Evolutionary conservation across 805 yeast genomes (phyloP).

Genomic region (Vanderwaltozyma polyspora): DNA sequence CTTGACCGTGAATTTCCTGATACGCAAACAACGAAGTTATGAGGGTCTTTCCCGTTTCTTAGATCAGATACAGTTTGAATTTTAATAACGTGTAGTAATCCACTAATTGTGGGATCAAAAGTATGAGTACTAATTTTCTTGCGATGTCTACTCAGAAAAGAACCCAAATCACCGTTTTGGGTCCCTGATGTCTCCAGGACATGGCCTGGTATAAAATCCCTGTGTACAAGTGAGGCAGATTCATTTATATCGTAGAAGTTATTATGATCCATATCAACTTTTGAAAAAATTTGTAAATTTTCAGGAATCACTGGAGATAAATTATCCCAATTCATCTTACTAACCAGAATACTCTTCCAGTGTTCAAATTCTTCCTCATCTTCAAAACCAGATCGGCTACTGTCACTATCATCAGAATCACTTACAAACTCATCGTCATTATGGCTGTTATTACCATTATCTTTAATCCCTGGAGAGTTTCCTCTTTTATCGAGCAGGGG

Average conservation of each 20-base stretch:
- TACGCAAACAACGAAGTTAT: conserved; percentile 12
- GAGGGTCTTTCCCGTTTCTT: conserved; percentile 13
- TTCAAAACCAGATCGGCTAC: conserved; percentile 2
- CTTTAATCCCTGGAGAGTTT: too few species aligned
- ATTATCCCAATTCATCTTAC: conserved; percentile 11
- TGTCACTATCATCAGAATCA: conserved; percentile 6
- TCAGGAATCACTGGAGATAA: conserved; percentile 11
- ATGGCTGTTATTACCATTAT: too few species aligned
- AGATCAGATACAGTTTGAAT: conserved; percentile 18
- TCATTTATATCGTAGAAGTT: conserved; percentile 9
- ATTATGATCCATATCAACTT: conserved; percentile 8
- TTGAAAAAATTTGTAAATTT: conserved; percentile 12
- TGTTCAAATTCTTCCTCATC: conserved; percentile 7
- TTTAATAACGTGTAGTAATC: conserved; percentile 8
- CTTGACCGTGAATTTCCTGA: conserved; percentile 14
- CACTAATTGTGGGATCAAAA: conserved; percentile 16
- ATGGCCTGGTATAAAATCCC: conserved; percentile 15
- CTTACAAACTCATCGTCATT: conserved; percentile 2
- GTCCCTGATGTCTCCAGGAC: conserved; percentile 4
- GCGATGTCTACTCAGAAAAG: background rate
- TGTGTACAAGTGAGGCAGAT: conserved; percentile 6
- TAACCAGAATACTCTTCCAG: conserved; percentile 8
- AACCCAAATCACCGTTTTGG: background rate
- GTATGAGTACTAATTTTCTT: background rate
- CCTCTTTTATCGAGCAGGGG: background rate